phyloP scores from a whole-genome alignment of 495 filamentous ascomycete genomes.

The Podospora sp. region DNA sequence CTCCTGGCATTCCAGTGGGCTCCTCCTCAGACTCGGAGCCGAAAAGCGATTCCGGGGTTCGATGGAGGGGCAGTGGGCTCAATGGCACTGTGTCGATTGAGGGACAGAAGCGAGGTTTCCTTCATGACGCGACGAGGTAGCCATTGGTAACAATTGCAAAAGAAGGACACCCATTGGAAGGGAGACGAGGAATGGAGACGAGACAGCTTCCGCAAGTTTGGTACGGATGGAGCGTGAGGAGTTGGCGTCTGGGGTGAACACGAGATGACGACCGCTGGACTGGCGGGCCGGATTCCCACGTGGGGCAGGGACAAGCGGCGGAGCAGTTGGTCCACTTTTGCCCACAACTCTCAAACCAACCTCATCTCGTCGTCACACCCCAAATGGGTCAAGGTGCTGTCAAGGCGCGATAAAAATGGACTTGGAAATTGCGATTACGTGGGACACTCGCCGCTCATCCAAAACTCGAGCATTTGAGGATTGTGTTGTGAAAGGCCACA shows the following conservation, averaged over 20 bases:
- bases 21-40: too few relatives aligned
- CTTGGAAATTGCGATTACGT: slow-evolving; percentile 2
- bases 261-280: background rate
- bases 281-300: slow-evolving; percentile 9
- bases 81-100: too few relatives aligned
- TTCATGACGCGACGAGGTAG: too few relatives aligned
- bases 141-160: too few relatives aligned
- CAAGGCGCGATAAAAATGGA: background rate
- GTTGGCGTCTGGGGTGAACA: background rate
- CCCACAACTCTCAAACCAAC: background rate
- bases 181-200: too few relatives aligned
- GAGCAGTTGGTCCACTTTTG: background rate
- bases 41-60: too few relatives aligned
- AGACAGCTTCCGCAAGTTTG: background rate
- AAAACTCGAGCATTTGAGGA: background rate
- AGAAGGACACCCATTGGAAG: too few relatives aligned
- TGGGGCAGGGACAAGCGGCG: background rate
- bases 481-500: background rate
- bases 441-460: background rate
- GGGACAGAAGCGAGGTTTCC: too few relatives aligned
- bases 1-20: background rate
- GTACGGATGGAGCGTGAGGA: background rate
- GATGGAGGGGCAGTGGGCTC: too few relatives aligned
- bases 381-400: background rate
- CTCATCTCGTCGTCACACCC: background rate